Evolutionary conservation across 2,329 filamentous ascomycete species (phyloP).

Genomic region (Neobulgaria alba): DNA sequence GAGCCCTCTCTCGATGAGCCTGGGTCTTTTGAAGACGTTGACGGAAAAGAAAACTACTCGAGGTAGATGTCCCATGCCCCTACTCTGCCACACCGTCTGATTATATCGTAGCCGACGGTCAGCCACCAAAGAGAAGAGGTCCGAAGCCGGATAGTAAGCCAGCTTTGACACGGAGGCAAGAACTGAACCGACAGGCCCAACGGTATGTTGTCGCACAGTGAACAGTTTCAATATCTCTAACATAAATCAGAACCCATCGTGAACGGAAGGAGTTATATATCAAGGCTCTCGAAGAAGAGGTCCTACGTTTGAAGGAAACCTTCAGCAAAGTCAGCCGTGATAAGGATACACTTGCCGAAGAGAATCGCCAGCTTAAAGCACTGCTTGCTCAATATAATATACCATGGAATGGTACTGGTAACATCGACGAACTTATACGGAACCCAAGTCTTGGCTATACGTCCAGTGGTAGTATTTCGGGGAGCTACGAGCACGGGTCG

Average conservation of each 20-base stretch:
- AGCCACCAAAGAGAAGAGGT: slow-evolving; percentile 72
- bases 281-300: slow-evolving; percentile 85
- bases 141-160: slow-evolving; percentile 97
- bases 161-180: slow-evolving; percentile 82
- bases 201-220: slow-evolving; percentile 47
- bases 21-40: slow-evolving; percentile 57
- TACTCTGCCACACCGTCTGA: slow-evolving; percentile 6
- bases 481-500: slow-evolving; percentile 48
- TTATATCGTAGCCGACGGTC: slow-evolving; percentile 49
- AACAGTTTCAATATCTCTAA: slow-evolving; percentile 5
- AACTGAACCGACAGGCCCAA: slow-evolving; percentile 91
- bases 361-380: slow-evolving; percentile 66
- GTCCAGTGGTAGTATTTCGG: slow-evolving; percentile 50
- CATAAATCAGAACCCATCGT: slow-evolving; percentile 70
- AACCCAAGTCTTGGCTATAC: slow-evolving; percentile 40
- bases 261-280: slow-evolving; percentile 96
- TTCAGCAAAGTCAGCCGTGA: slow-evolving; percentile 67
- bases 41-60: slow-evolving; percentile 70
- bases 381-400: slow-evolving; percentile 47
- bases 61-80: slow-evolving; percentile 39
- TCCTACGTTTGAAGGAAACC: slow-evolving; percentile 80
- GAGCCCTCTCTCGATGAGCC: slow-evolving; percentile 36
- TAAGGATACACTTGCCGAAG: slow-evolving; percentile 65
- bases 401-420: slow-evolving; percentile 27
- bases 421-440: slow-evolving; percentile 29